Evolutionary conservation across 768 basidiomycete genomes (phyloP).

Genomic region (Mrakia blollopis): DNA sequence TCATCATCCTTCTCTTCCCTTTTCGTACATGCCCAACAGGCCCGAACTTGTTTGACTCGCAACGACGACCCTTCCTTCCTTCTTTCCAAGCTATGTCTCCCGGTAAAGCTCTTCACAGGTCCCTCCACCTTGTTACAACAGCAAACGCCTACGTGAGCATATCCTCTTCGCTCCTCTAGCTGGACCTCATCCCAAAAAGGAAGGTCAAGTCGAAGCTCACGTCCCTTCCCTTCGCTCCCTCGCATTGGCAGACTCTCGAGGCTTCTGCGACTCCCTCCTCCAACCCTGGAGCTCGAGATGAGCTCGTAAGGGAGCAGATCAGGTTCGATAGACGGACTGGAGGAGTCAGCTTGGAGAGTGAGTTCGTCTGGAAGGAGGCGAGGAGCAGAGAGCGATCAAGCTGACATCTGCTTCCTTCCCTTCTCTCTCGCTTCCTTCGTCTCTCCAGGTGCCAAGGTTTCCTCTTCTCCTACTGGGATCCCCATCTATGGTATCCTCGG

Average conservation of each 20-base stretch:
- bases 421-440: neutral
- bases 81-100: neutral
- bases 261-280: neutral
- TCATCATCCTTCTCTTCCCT: neutral
- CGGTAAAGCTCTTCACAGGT: neutral
- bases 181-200: too few species aligned
- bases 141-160: neutral
- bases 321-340: constrained; percentile 7
- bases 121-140: neutral
- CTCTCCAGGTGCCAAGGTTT: neutral
- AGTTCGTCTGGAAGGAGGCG: neutral
- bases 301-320: neutral
- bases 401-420: neutral
- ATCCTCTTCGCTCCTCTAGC: neutral
- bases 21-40: neutral
- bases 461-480: neutral
- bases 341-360: neutral
- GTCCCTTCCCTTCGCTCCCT: neutral
- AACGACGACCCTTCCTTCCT: neutral
- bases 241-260: neutral
- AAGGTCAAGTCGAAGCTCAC: constrained; percentile 4
- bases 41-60: neutral
- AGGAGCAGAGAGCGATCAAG: neutral
- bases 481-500: constrained; percentile 50
- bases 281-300: neutral